These are phyloP conservation scores for Mucor saturninus DNA, from an alignment of 371 early-diverging fungal genomes.

Conservation along the genomic window DNA sequence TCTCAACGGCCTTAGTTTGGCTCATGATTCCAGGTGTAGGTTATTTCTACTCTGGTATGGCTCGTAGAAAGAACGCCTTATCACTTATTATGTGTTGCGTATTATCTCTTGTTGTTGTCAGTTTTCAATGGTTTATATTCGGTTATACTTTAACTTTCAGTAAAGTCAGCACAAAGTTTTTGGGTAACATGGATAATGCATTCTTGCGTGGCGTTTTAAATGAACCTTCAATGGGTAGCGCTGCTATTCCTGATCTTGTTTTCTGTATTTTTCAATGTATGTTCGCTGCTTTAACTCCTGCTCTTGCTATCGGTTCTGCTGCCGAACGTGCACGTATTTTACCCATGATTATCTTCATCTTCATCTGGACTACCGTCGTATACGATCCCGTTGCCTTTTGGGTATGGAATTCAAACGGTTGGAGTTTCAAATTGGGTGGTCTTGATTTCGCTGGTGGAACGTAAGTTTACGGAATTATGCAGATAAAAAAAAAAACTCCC, in stretches of 20 bases:
- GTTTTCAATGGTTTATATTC: constrained; percentile 83
- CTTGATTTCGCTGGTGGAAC: constrained; percentile 82
- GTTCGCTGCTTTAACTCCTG: constrained; percentile 89
- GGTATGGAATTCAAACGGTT: constrained; percentile 91
- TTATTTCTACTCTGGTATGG: constrained; percentile 92
- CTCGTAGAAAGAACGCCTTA: constrained; percentile 81
- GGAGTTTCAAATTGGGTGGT: constrained; percentile 76
- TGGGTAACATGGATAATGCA: constrained; percentile 82
- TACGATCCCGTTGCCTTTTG: constrained; percentile 90
- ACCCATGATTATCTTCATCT: constrained; percentile 87
- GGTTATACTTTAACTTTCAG: constrained; percentile 92
- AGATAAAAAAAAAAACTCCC: not conserved
- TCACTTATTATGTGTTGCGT: constrained; percentile 73
- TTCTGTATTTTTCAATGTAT: constrained; percentile 81
- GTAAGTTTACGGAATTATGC: constrained; percentile 12
- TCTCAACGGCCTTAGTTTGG: constrained; percentile 79
- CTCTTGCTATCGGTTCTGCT: constrained; percentile 85
- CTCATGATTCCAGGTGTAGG: constrained; percentile 89
- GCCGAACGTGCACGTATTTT: constrained; percentile 89
- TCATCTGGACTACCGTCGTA: constrained; percentile 91
- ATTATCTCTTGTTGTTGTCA: constrained; percentile 72
- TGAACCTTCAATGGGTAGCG: constrained; percentile 59
- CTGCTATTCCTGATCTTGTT: constrained; percentile 70
- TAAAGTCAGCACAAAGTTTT: constrained; percentile 64
- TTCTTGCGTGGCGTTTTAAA: constrained; percentile 65